phyloP scores from a whole-genome alignment of 495 filamentous ascomycete species.

The Lophiostoma macrostomum region DNA sequence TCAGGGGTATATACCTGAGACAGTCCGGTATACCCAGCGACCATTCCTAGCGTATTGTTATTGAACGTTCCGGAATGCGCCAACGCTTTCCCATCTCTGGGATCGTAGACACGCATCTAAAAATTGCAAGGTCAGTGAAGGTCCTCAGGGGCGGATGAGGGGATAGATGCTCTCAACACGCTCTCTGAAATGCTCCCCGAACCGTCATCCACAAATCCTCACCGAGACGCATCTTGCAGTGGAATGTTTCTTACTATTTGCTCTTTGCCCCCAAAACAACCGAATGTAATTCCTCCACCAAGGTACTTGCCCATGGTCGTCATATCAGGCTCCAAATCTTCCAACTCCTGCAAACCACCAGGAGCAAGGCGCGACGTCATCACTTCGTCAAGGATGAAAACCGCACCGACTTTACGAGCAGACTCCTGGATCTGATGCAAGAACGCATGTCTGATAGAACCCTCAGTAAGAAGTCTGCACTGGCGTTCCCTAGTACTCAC shows the following conservation, averaged over 20 bases:
- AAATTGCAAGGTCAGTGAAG: too few species aligned
- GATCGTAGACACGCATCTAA: conserved; percentile 57
- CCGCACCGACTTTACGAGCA: conserved; percentile 40
- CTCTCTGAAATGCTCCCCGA: too few species aligned
- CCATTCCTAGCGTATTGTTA: conserved; percentile 62
- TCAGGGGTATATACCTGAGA: conserved; percentile 45
- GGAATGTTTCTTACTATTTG: conserved; percentile 58
- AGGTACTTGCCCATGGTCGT: conserved; percentile 63
- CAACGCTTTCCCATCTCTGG: conserved; percentile 30
- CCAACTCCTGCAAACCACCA: conserved; percentile 45
- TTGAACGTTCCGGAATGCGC: conserved; percentile 65
- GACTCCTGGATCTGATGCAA: conserved; percentile 41
- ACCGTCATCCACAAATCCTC: too few species aligned
- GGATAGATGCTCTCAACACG: too few species aligned
- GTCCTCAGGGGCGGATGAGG: too few species aligned
- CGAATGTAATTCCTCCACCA: conserved; percentile 61
- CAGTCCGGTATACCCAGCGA: conserved; percentile 50
- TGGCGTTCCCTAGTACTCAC: too few species aligned
- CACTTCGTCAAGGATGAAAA: conserved; percentile 65
- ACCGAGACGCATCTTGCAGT: too few species aligned
- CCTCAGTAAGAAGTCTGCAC: too few species aligned
- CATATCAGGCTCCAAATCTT: conserved; percentile 54
- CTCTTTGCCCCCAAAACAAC: conserved; percentile 58
- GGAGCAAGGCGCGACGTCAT: conserved; percentile 57
- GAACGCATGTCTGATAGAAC: too few species aligned